These are phyloP conservation scores for Pichia sp. DNA, from an alignment of 1,139 yeast genomes.

Conservation along the genomic window DNA sequence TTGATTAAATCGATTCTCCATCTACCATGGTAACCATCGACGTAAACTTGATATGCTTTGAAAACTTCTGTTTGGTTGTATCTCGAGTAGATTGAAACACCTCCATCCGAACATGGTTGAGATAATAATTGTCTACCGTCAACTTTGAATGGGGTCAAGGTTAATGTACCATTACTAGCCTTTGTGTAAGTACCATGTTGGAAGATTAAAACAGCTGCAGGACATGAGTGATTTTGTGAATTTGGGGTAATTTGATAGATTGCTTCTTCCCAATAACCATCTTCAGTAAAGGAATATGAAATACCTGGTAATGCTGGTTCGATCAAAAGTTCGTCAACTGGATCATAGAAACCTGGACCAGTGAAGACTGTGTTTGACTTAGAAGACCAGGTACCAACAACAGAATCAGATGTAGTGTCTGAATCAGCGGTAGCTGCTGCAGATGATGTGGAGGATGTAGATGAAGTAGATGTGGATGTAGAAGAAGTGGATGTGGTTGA, in stretches of 20 bases:
- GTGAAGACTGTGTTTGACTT: slow-evolving; percentile 94
- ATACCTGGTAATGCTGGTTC: slow-evolving; percentile 97
- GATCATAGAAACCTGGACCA: slow-evolving; percentile 96
- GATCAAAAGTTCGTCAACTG: slow-evolving; percentile 87
- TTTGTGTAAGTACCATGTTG: slow-evolving; percentile 86
- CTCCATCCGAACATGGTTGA: slow-evolving; percentile 70
- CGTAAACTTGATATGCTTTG: slow-evolving; percentile 53
- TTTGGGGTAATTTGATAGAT: slow-evolving; percentile 73
- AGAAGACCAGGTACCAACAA: slow-evolving; percentile 94
- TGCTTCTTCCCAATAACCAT: slow-evolving; percentile 91
- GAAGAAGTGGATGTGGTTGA: background rate
- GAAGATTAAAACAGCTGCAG: slow-evolving; percentile 75
- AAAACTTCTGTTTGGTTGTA: slow-evolving; percentile 68
- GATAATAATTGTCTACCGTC: slow-evolving; percentile 93
- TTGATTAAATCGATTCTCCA: slow-evolving; percentile 71
- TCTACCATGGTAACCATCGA: slow-evolving; percentile 83
- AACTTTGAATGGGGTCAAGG: slow-evolving; percentile 70
- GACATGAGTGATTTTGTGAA: slow-evolving; percentile 74
- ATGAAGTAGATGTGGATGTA: slow-evolving; percentile 2
- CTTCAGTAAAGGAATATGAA: slow-evolving; percentile 87
- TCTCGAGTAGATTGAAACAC: slow-evolving; percentile 63
- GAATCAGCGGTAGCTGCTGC: slow-evolving; percentile 11
- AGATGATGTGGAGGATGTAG: slow-evolving; percentile 1
- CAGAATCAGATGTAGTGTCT: slow-evolving; percentile 26
- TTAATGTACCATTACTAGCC: slow-evolving; percentile 62